A percentile compares a stretch with the other conserved stretches of the same genome.
These are phyloP conservation scores for Colletotrichum sp. DNA, from an alignment of 2,329 filamentous ascomycete species.

Conservation along the genomic window DNA sequence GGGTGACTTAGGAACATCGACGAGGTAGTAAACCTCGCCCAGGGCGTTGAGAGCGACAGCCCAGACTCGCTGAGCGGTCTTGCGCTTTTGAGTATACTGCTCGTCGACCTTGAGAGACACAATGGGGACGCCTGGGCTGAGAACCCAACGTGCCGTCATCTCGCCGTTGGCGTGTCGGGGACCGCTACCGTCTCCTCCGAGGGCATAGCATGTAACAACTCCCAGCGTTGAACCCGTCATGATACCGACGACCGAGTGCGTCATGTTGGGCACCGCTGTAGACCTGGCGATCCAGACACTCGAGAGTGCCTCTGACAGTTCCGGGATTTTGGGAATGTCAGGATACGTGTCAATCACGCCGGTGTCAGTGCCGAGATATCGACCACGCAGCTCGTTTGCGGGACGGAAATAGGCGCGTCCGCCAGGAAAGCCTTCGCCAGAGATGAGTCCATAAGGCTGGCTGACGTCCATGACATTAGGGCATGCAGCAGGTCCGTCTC, in stretches of 20 bases:
- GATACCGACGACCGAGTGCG: conserved; percentile 81
- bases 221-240: conserved; percentile 84
- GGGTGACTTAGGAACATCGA: conserved; percentile 67
- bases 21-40: conserved; percentile 88
- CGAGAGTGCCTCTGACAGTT: conserved; percentile 73
- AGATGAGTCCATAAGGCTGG: conserved; percentile 80
- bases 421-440: conserved; percentile 85
- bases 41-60: conserved; percentile 93
- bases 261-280: conserved; percentile 70
- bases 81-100: conserved; percentile 74
- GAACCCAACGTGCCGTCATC: conserved; percentile 85
- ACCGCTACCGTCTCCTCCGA: conserved; percentile 66
- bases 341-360: conserved; percentile 66
- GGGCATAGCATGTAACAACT: conserved; percentile 80
- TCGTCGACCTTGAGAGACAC: conserved; percentile 85
- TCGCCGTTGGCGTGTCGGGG: conserved; percentile 74
- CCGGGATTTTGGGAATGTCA: conserved; percentile 79
- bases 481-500: conserved; percentile 76
- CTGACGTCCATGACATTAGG: conserved; percentile 93
- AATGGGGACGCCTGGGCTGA: conserved; percentile 93
- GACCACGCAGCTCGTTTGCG: conserved; percentile 75
- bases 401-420: conserved; percentile 81
- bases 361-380: conserved; percentile 70
- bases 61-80: conserved; percentile 77
- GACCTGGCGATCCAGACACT: conserved; percentile 93